A percentile compares a stretch with the other conserved stretches of the same genome.
phyloP scores from a whole-genome alignment of 1,284 basidiomycete species.

The Sutorius eximius region DNA sequence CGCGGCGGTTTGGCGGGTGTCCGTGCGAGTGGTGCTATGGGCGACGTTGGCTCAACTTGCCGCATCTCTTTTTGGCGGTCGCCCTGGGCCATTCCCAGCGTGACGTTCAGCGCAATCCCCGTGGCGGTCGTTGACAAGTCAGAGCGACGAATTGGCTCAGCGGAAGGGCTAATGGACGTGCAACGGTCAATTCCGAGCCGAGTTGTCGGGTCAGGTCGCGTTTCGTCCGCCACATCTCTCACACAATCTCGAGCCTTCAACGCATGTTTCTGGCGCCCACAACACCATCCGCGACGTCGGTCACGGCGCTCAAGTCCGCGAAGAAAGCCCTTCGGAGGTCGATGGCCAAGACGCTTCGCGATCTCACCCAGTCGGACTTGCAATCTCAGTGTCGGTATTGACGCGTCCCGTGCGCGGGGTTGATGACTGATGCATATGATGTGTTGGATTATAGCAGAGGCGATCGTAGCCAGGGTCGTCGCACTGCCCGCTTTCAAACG shows the following conservation, averaged over 20 bases:
- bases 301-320: slow-evolving; percentile 25
- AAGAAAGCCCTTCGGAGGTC: slow-evolving; percentile 60
- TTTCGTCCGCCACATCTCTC: not conserved
- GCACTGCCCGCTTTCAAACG: slow-evolving; percentile 50
- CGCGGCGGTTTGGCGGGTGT: slow-evolving; percentile 45
- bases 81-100: not conserved
- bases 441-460: slow-evolving; percentile 45
- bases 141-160: slow-evolving; percentile 5
- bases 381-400: slow-evolving; percentile 51
- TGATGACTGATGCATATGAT: slow-evolving; percentile 1
- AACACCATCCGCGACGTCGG: slow-evolving; percentile 28
- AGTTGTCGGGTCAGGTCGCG: slow-evolving; percentile 1
- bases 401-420: not conserved
- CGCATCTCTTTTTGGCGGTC: not conserved
- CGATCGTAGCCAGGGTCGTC: slow-evolving; percentile 49
- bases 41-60: slow-evolving; percentile 44
- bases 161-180: not conserved
- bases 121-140: slow-evolving; percentile 12
- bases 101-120: slow-evolving; percentile 25
- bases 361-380: slow-evolving; percentile 44
- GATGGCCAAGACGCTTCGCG: slow-evolving; percentile 44
- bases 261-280: slow-evolving; percentile 1
- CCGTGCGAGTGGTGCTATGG: slow-evolving; percentile 52
- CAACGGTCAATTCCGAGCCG: slow-evolving; percentile 10
- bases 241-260: not conserved